These are phyloP conservation scores for Verticillium isaacii DNA, from an alignment of 2,329 filamentous ascomycete genomes.

Conservation along the genomic window DNA sequence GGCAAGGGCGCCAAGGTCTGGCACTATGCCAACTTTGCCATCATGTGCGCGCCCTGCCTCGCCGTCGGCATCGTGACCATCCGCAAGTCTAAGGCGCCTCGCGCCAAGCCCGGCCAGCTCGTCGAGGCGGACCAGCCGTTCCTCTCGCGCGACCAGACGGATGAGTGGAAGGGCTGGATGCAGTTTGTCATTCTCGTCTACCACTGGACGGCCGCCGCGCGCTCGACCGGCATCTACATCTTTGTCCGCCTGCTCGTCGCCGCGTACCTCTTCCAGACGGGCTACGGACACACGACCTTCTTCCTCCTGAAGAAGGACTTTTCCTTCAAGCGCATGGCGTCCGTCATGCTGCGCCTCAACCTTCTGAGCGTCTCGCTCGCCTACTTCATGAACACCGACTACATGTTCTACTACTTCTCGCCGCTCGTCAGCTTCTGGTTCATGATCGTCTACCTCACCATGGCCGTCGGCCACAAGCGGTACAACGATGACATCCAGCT, in stretches of 20 bases:
- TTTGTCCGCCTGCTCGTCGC: constrained; percentile 50
- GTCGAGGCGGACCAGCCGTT: constrained; percentile 12
- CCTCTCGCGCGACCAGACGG: constrained; percentile 49
- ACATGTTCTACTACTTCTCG: constrained; percentile 49
- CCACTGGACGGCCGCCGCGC: constrained; percentile 50
- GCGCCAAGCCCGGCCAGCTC: constrained; percentile 7
- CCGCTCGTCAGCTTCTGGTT: constrained; percentile 59
- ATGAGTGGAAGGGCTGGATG: constrained; percentile 65
- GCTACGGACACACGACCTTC: constrained; percentile 56
- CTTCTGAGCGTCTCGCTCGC: constrained; percentile 46
- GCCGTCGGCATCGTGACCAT: constrained; percentile 1
- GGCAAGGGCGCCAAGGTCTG: constrained; percentile 13
- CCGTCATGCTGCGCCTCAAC: constrained; percentile 48
- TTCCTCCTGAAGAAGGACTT: constrained; percentile 52
- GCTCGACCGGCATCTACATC: constrained; percentile 46
- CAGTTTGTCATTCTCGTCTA: constrained; percentile 48
- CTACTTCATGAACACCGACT: constrained; percentile 51
- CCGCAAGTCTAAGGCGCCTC: background rate
- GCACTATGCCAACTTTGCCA: background rate
- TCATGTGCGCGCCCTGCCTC: constrained; percentile 1
- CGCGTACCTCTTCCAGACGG: constrained; percentile 57
- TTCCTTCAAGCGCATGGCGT: constrained; percentile 44
- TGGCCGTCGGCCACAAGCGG: constrained; percentile 31
- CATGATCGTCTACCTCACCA: constrained; percentile 46
- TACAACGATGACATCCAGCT: constrained; percentile 36